Evolutionary conservation across 2,329 filamentous ascomycete species (phyloP).

Genomic region (Ambrosiella xylebori): DNA sequence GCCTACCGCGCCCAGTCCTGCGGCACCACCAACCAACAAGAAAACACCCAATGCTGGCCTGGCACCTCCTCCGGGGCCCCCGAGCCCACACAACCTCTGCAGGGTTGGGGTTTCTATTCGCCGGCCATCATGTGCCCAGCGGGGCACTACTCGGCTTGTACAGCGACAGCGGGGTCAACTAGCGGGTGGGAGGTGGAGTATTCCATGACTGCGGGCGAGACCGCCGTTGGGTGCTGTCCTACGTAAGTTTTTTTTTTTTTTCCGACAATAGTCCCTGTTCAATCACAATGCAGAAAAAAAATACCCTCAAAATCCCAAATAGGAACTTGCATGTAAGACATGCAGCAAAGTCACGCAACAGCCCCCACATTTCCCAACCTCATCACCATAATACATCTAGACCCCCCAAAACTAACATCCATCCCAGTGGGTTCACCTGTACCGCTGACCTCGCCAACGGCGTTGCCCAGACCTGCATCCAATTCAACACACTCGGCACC

Average conservation of each 20-base stretch:
- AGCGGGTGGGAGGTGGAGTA: conserved; percentile 18
- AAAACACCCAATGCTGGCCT: conserved; percentile 12
- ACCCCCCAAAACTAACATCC: not conserved
- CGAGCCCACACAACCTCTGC: conserved; percentile 14
- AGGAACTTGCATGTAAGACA: no score
- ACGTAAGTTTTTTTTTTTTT: conserved; percentile 14
- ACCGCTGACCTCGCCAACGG: conserved; percentile 16
- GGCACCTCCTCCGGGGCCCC: conserved; percentile 7
- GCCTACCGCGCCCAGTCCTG: conserved; percentile 10
- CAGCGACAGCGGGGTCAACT: conserved; percentile 16
- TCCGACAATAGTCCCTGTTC: not conserved
- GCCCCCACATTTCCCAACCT: not conserved
- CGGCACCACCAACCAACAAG: conserved; percentile 8
- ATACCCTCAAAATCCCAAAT: not conserved
- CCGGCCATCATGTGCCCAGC: conserved; percentile 20
- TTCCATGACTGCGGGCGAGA: conserved; percentile 17
- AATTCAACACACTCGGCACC: conserved; percentile 13
- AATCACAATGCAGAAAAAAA: not conserved
- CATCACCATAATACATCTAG: not conserved
- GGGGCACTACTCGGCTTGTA: conserved; percentile 20
- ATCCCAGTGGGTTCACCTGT: conserved; percentile 14
- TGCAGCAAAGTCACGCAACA: no score
- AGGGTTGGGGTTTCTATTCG: conserved; percentile 22
- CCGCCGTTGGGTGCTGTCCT: conserved; percentile 21
- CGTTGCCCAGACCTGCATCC: conserved; percentile 12